A percentile compares a stretch with the other conserved stretches of the same genome.
These are phyloP conservation scores for Acacia concinna DNA, from an alignment of 331 rosid genomes.

Conservation along the genomic window DNA sequence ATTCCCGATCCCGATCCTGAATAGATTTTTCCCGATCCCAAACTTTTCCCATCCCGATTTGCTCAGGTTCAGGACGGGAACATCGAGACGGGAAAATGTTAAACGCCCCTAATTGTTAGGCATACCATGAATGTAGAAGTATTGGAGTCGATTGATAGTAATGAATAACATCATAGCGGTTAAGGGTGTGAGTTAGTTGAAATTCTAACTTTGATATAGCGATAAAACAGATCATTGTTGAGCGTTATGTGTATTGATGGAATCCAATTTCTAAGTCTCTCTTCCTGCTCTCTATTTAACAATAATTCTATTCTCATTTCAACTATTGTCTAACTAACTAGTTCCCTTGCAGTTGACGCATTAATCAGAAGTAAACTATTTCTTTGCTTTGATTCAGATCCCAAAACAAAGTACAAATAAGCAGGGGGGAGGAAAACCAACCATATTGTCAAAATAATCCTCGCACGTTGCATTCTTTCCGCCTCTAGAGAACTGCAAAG, in stretches of 20 bases:
- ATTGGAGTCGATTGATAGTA: not conserved
- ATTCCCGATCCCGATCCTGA: no score
- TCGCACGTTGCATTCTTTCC: conserved; percentile 84
- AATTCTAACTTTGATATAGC: not conserved
- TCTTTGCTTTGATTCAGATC: conserved; percentile 9
- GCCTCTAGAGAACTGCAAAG: conserved; percentile 83
- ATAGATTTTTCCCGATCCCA: no score
- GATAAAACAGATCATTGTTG: not conserved
- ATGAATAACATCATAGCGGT: not conserved
- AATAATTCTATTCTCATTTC: not conserved
- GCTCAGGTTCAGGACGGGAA: no score
- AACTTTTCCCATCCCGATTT: no score
- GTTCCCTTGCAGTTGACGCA: not conserved
- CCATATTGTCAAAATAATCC: conserved; percentile 93
- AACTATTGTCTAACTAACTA: not conserved
- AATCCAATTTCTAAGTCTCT: not conserved
- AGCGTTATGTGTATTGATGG: not conserved
- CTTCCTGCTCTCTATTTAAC: not conserved
- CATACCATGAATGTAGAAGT: not conserved
- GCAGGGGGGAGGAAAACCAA: conserved; percentile 33
- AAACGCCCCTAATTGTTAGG: no score
- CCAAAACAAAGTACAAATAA: conserved; percentile 2
- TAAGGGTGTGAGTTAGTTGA: not conserved
- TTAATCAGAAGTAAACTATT: not conserved
- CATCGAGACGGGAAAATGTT: no score